phyloP scores from a whole-genome alignment of 305 asterid genomes.

The Rubia peregrina region DNA sequence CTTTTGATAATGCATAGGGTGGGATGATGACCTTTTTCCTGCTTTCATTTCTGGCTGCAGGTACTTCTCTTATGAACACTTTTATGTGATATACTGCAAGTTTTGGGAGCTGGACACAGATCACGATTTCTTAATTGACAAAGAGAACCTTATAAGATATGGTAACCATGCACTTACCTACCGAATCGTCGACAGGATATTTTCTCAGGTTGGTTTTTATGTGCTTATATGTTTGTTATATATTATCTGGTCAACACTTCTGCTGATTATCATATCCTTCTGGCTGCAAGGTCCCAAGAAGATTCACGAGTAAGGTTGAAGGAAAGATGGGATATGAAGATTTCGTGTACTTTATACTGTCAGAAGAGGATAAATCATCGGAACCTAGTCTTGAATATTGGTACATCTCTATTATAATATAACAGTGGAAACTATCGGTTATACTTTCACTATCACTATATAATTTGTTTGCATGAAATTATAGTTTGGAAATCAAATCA shows the following conservation, averaged over 20 bases:
- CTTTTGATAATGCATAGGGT: neutral
- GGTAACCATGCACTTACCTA: slow-evolving; percentile 98
- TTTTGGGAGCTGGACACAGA: slow-evolving; percentile 99
- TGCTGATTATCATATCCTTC: slow-evolving; percentile 17
- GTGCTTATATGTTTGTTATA: slow-evolving; percentile 15
- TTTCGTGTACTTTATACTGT: slow-evolving; percentile 86
- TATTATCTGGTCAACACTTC: slow-evolving; percentile 23
- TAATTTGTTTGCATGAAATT: neutral
- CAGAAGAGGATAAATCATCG: slow-evolving; percentile 98
- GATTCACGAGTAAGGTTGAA: slow-evolving; percentile 93
- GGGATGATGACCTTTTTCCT: neutral
- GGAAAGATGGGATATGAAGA: slow-evolving; percentile 99
- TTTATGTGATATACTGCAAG: slow-evolving; percentile 97
- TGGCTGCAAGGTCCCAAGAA: slow-evolving; percentile 74
- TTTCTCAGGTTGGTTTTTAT: slow-evolving; percentile 80
- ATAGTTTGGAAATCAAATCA: neutral
- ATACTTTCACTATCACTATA: no score
- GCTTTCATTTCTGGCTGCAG: slow-evolving; percentile 37
- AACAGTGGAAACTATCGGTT: neutral
- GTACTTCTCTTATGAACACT: slow-evolving; percentile 97
- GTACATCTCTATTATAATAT: slow-evolving; percentile 29
- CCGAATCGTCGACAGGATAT: slow-evolving; percentile 93
- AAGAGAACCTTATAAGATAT: slow-evolving; percentile 95
- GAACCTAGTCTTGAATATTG: slow-evolving; percentile 96
- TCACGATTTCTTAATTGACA: slow-evolving; percentile 93